Percentiles rank a stretch among this genome's conserved stretches.
These are phyloP conservation scores for Panicum virgatum DNA, from an alignment of 202 grass and related monocot species.

Conservation along the genomic window DNA sequence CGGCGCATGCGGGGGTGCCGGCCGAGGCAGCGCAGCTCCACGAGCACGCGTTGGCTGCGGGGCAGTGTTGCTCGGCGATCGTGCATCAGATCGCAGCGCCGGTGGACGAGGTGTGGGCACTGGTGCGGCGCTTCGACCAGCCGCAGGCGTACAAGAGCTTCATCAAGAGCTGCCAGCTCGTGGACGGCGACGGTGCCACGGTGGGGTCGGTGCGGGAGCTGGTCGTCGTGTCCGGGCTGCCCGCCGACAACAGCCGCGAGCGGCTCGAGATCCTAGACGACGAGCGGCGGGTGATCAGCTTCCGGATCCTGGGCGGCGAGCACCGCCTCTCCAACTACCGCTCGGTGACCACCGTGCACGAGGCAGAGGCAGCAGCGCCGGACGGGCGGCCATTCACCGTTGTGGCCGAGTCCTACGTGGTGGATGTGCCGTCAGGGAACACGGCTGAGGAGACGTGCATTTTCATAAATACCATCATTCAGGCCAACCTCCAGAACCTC, in stretches of 20 bases:
- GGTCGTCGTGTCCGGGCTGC: slow-evolving; percentile 54
- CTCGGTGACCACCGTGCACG: slow-evolving; percentile 70
- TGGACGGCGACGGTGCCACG: slow-evolving; percentile 48
- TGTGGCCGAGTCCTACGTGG: slow-evolving; percentile 80
- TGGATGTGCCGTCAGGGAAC: slow-evolving; percentile 73
- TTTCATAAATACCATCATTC: slow-evolving; percentile 72
- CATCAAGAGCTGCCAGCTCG: slow-evolving; percentile 56
- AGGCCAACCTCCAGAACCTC: slow-evolving; percentile 62
- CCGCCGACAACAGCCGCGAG: slow-evolving; percentile 56
- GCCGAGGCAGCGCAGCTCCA: slow-evolving; percentile 53
- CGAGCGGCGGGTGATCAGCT: slow-evolving; percentile 62
- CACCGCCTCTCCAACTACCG: slow-evolving; percentile 78
- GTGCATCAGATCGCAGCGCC: slow-evolving; percentile 51
- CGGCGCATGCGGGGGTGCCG: slow-evolving; percentile 24
- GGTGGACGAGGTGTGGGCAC: slow-evolving; percentile 61
- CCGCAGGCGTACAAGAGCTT: slow-evolving; percentile 72
- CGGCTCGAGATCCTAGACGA: slow-evolving; percentile 77
- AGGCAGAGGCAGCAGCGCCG: background rate
- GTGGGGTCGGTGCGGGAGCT: slow-evolving; percentile 68
- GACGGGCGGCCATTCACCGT: background rate
- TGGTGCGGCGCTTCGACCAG: slow-evolving; percentile 71
- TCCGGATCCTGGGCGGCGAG: slow-evolving; percentile 66
- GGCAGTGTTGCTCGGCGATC: slow-evolving; percentile 60
- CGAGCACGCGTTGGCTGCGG: slow-evolving; percentile 41
- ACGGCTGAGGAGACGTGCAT: slow-evolving; percentile 60